phyloP scores from a whole-genome alignment of 1,284 basidiomycete genomes.

The Ceratobasidium sp. region DNA sequence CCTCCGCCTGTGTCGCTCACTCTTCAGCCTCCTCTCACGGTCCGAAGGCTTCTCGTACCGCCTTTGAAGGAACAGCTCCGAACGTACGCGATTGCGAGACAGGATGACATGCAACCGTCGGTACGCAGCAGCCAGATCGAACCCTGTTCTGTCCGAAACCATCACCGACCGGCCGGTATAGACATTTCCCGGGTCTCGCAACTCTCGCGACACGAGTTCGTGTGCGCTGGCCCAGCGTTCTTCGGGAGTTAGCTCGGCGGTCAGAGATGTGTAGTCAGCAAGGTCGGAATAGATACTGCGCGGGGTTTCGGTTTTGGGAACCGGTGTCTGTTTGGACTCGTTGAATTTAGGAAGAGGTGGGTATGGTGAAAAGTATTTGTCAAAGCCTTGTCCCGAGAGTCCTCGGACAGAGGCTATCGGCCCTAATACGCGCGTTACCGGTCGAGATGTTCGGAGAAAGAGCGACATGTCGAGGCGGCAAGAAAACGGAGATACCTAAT shows the following conservation, averaged over 20 bases:
- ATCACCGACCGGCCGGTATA: conserved; percentile 51
- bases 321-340: background rate
- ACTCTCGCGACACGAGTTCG: background rate
- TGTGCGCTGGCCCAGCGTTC: conserved; percentile 48
- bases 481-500: background rate
- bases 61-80: conserved; percentile 64
- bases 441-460: conserved; percentile 2
- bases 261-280: conserved; percentile 52
- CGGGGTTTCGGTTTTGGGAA: conserved; percentile 11
- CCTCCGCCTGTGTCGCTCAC: conserved; percentile 74
- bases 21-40: conserved; percentile 72
- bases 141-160: conserved; percentile 20
- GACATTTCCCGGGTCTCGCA: conserved; percentile 32
- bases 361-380: conserved; percentile 42
- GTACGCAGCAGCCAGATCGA: conserved; percentile 60
- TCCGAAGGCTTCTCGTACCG: conserved; percentile 81
- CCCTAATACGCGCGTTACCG: background rate
- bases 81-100: conserved; percentile 67
- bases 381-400: conserved; percentile 6
- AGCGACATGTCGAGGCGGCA: conserved; percentile 16
- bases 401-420: background rate
- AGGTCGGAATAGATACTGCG: background rate
- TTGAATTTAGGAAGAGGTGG: conserved; percentile 28
- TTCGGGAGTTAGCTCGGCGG: conserved; percentile 58
- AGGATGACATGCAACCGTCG: conserved; percentile 67